phyloP scores from a whole-genome alignment of 2,329 filamentous ascomycete species.

The Exophiala bonariae region DNA sequence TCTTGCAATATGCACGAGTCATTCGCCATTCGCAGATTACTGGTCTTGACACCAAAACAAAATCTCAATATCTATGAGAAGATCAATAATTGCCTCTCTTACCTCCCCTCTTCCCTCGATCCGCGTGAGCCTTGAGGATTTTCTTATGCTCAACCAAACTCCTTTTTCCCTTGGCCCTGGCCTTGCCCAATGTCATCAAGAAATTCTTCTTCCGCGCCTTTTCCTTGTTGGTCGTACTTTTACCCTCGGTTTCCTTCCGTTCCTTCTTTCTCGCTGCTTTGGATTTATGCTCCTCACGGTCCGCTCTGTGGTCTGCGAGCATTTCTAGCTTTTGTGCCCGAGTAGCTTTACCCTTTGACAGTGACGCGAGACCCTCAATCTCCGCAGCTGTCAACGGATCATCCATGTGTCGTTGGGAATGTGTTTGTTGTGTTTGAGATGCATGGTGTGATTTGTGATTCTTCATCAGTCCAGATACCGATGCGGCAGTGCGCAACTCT shows the following conservation, averaged over 20 bases:
- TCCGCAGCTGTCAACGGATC: slow-evolving; percentile 87
- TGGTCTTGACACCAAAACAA: too few relatives aligned
- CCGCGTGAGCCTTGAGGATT: slow-evolving; percentile 76
- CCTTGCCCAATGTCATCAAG: slow-evolving; percentile 95
- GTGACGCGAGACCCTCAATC: slow-evolving; percentile 80
- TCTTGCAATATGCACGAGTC: too few relatives aligned
- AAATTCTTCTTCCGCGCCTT: slow-evolving; percentile 98
- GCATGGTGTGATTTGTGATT: slow-evolving; percentile 40
- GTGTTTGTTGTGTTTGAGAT: slow-evolving; percentile 47
- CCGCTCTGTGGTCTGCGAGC: slow-evolving; percentile 78
- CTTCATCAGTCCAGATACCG: slow-evolving; percentile 62
- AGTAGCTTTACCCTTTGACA: slow-evolving; percentile 72
- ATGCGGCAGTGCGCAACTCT: slow-evolving; percentile 75
- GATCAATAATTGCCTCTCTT: slow-evolving; percentile 17
- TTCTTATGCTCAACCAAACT: slow-evolving; percentile 84
- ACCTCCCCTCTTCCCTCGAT: slow-evolving; percentile 68
- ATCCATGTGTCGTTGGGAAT: slow-evolving; percentile 68
- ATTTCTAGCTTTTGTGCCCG: slow-evolving; percentile 86
- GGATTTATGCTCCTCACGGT: slow-evolving; percentile 77
- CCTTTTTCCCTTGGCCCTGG: slow-evolving; percentile 91
- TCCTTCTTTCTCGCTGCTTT: slow-evolving; percentile 81
- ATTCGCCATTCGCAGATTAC: too few relatives aligned
- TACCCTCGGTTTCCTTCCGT: slow-evolving; percentile 84
- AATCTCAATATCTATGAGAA: too few relatives aligned
- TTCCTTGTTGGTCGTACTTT: slow-evolving; percentile 96